Evolutionary conservation across 305 asterid genomes (phyloP).

Genomic region (Andrographis paniculata): DNA sequence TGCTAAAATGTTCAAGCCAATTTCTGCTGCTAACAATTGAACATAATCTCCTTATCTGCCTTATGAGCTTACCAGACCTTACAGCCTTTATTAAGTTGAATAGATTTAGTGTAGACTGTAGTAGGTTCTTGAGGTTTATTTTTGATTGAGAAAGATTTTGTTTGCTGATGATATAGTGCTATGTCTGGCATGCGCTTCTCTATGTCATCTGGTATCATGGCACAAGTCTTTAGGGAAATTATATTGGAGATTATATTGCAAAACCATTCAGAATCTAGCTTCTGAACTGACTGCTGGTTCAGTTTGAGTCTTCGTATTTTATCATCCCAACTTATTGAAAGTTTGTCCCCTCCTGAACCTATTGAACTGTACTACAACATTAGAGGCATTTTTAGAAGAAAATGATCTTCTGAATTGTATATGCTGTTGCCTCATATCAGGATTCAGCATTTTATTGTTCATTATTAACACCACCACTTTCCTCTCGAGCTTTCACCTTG

Average conservation of each 20-base stretch:
- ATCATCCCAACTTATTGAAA: no score
- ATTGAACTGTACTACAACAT: no score
- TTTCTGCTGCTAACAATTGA: slow-evolving; percentile 6
- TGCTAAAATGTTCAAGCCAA: slow-evolving; percentile 11
- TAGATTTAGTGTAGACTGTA: no score
- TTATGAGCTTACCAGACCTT: neutral
- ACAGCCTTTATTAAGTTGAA: no score
- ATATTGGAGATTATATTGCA: neutral
- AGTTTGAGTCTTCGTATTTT: no score
- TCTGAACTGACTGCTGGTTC: no score
- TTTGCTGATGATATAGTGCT: slow-evolving; percentile 2
- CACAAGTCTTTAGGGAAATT: neutral
- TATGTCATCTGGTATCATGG: neutral
- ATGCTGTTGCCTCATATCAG: slow-evolving; percentile 2
- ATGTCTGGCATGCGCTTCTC: slow-evolving; percentile 6
- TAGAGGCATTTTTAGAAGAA: no score
- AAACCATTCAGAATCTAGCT: no score
- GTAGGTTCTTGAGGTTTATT: no score
- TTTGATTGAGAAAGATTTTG: no score
- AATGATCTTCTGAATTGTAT: no score
- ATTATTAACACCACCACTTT: neutral
- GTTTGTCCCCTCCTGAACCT: no score
- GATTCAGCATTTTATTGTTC: neutral
- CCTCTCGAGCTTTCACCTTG: neutral
- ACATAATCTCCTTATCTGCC: neutral